Conservation (phyloP, 345 rosid genomes). For the Chamaenerion angustifolium region DNA sequence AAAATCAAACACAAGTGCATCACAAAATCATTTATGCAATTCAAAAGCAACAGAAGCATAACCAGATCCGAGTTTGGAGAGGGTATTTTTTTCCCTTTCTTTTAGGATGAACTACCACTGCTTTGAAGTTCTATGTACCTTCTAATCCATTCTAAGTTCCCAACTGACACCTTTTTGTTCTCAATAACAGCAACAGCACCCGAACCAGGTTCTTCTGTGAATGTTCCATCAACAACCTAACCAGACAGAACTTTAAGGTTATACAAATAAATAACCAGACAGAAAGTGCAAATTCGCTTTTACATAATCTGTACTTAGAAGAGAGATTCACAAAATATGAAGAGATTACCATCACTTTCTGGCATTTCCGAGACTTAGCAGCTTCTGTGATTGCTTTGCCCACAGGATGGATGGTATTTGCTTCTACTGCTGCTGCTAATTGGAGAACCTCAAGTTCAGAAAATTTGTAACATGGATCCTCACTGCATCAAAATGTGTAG, state of each 20-base stretch:
- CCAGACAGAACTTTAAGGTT: background rate
- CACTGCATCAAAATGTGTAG: slow-evolving; percentile 29
- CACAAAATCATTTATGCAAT: too few species aligned
- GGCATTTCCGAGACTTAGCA: slow-evolving; percentile 39
- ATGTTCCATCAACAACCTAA: slow-evolving; percentile 74
- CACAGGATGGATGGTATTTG: slow-evolving; percentile 82
- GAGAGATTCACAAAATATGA: background rate
- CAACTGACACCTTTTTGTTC: slow-evolving; percentile 63
- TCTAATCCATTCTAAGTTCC: slow-evolving; percentile 77
- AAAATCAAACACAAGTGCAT: background rate
- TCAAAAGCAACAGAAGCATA: background rate
- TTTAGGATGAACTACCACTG: too few species aligned
- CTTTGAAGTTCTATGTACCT: slow-evolving; percentile 27
- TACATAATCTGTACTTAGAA: too few species aligned
- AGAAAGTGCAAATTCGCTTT: too few species aligned
- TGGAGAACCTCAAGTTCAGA: slow-evolving; percentile 65
- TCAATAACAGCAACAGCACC: slow-evolving; percentile 66
- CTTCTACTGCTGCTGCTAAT: slow-evolving; percentile 89
- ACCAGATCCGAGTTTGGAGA: background rate
- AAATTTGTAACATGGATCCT: slow-evolving; percentile 19
- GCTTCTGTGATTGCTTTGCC: slow-evolving; percentile 92
- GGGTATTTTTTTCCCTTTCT: background rate
- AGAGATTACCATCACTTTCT: slow-evolving; percentile 36
- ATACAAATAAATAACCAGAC: background rate
- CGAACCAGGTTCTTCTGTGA: slow-evolving; percentile 87